These are phyloP conservation scores for Corylus heterophylla DNA, from an alignment of 306 rosid species.

Conservation along the genomic window DNA sequence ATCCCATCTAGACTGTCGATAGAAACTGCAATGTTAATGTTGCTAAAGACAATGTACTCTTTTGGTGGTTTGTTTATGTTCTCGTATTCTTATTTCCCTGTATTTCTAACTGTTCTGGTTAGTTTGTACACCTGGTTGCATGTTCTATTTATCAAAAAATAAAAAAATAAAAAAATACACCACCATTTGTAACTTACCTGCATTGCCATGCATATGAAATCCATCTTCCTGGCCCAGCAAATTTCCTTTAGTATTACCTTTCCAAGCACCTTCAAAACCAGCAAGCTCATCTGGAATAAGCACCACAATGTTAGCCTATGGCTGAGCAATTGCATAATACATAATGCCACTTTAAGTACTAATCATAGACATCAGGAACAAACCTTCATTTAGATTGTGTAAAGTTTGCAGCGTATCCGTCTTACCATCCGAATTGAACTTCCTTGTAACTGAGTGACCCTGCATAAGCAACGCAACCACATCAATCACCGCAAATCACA, in stretches of 20 bases:
- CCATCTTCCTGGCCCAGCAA: constrained; percentile 36
- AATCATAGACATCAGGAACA: constrained; percentile 10
- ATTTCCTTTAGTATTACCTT: constrained; percentile 41
- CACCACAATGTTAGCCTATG: neutral
- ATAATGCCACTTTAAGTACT: neutral
- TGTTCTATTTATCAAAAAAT: too few relatives aligned
- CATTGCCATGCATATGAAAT: constrained; percentile 31
- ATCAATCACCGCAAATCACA: neutral
- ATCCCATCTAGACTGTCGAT: too few relatives aligned
- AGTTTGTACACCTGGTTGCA: too few relatives aligned
- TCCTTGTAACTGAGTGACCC: constrained; percentile 87
- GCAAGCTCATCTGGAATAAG: constrained; percentile 62
- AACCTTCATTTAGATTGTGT: constrained; percentile 85
- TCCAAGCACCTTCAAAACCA: constrained; percentile 79
- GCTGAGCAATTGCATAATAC: neutral
- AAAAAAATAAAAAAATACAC: too few relatives aligned
- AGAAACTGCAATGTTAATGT: too few relatives aligned
- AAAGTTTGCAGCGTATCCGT: constrained; percentile 63
- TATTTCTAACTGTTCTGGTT: too few relatives aligned
- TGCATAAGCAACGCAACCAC: constrained; percentile 27
- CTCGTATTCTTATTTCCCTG: too few relatives aligned
- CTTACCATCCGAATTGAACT: constrained; percentile 72
- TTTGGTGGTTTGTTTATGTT: too few relatives aligned
- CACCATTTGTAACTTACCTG: constrained; percentile 14
- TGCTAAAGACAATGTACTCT: too few relatives aligned